These are phyloP conservation scores for Dictyostelium discoideum DNA, from an alignment of 78 protist genomes.

Conservation along the genomic window DNA sequence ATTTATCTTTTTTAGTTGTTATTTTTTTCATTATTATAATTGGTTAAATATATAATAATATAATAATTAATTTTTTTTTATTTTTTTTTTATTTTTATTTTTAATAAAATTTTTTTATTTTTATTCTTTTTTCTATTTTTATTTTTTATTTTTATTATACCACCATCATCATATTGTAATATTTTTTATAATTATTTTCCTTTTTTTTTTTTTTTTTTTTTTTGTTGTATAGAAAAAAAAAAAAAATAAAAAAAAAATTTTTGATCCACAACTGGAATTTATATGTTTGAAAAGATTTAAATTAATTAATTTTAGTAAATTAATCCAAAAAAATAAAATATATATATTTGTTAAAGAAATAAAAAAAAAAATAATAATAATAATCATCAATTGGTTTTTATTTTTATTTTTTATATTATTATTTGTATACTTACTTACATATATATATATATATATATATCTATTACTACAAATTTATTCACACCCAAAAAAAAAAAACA, in stretches of 20 bases:
- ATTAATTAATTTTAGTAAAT: not conserved
- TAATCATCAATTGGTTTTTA: not conserved
- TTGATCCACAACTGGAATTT: not conserved
- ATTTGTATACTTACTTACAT: no score
- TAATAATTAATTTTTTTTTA: not conserved
- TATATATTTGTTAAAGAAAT: no score
- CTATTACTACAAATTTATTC: not conserved
- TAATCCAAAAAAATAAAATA: not conserved
- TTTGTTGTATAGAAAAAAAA: not conserved
- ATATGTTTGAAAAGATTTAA: not conserved
- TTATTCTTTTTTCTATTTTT: not conserved
- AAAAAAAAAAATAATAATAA: no score
- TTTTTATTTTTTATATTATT: no score
- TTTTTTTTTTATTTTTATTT: not conserved
- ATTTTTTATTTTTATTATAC: not conserved
- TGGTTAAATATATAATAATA: not conserved
- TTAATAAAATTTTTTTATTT: not conserved
- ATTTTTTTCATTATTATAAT: not conserved
- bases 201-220: not conserved
- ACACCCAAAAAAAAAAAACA: not conserved
- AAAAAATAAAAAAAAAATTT: no score
- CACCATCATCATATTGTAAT: not conserved
- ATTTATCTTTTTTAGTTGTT: not conserved
- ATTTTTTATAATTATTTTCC: not conserved
- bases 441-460: no score